phyloP scores from a whole-genome alignment of 768 basidiomycete genomes.

The Nidularia sp. region DNA sequence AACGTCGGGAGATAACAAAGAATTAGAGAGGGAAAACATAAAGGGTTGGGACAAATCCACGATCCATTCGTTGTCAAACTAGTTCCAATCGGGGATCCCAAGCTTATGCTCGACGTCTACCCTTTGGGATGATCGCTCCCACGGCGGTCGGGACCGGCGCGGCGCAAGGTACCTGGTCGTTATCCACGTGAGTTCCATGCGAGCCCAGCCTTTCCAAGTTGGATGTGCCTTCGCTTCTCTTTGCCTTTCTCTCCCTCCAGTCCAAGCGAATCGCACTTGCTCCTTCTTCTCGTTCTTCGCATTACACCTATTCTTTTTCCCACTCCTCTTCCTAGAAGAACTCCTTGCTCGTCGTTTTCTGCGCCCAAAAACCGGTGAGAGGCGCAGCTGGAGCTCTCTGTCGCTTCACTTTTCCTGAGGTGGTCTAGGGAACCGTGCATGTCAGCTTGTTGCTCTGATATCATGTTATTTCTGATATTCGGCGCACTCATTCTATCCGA shows the following conservation, averaged over 20 bases:
- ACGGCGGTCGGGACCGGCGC: slow-evolving; percentile 21
- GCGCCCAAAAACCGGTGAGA: neutral
- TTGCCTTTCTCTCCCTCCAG: slow-evolving; percentile 2
- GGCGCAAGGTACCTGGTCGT: slow-evolving; percentile 24
- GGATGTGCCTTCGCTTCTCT: neutral
- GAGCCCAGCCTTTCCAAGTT: neutral
- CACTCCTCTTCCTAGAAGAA: neutral
- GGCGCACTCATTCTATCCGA: neutral
- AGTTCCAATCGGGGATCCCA: slow-evolving; percentile 10
- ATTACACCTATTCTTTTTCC: slow-evolving; percentile 6
- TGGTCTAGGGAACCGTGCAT: neutral
- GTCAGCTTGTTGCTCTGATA: too few relatives aligned
- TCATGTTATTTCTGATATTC: neutral
- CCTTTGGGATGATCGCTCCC: slow-evolving; percentile 11
- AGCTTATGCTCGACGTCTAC: neutral
- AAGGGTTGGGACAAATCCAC: neutral
- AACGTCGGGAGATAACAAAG: neutral
- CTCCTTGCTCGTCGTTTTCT: neutral
- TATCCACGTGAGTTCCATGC: slow-evolving; percentile 21
- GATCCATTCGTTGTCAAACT: slow-evolving; percentile 7
- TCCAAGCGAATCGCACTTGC: neutral
- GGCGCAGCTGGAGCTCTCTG: neutral
- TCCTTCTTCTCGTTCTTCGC: slow-evolving; percentile 7
- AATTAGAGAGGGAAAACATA: neutral
- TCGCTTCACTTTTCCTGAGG: too few relatives aligned